Evolutionary conservation across 1,139 yeast species (phyloP), one percentile per base, ranked within the genome.

Genomic region (Meyerozyma sp.): DNA sequence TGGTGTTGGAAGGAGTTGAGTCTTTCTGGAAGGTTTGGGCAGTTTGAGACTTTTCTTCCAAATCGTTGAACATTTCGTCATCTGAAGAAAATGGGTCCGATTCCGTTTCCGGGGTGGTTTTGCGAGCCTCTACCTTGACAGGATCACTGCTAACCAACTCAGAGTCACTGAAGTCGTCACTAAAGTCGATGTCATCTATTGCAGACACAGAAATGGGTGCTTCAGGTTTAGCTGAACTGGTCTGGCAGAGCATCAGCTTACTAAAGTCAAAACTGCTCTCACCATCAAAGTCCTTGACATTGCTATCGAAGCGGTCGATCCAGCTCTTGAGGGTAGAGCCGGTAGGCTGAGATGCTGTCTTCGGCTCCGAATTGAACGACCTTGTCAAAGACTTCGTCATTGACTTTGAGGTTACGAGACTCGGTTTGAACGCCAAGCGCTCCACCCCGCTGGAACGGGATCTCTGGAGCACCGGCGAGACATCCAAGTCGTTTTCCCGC

Each of bases 261-360:
- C 13, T 18, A 5, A 16, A 40, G 28, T 26, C 27, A 25, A 13
- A 10, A 18, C 20, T 6, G 27, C 11, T 16, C 11, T 14, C 14
- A 18, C 27, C 13, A 13, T 32, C 16, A 30, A 14, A 32, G 10
- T 32, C 39, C n/a, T 37, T 23, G 16, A 34, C 37, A 10, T 44
- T 48, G 45, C 44, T 42, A 26, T 65, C 70, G 45, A 68, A 66
- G 47, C 59, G 66, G 42, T 63, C 60, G 7, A 68, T 62, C 74
- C 74, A 68, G 8, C 53, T 53, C 40, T 58, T 63, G 23, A 62
- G 52, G 2, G 59, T 53, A 20, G 42, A 43, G 40, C 39, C 20
- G 40, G 41, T 38, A 41, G n/a, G 41, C 25, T 26, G 42, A 34
- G 9, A 11, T 40, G 36, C 36, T 43, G 37, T 14, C 27, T 37